A percentile compares a stretch with the other conserved stretches of the same genome.
Evolutionary conservation across 2,329 filamentous ascomycete species (phyloP).

Genomic region (Pseudogymnoascus sp.): DNA sequence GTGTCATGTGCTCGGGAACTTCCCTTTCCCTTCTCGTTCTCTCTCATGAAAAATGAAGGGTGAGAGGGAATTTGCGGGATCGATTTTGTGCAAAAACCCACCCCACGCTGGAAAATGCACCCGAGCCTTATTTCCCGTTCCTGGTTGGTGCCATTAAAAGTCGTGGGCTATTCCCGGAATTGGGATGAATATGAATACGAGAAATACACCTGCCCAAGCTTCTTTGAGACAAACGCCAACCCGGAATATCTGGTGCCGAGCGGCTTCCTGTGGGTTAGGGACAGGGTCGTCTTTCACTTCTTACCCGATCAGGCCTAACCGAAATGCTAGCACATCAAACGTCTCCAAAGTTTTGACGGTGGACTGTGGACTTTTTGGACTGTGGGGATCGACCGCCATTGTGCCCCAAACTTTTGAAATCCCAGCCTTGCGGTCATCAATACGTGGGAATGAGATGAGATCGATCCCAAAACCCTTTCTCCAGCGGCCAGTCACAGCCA

Average conservation of each 20-base stretch:
- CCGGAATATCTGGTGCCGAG: neutral
- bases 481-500: neutral
- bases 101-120: neutral
- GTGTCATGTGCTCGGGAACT: neutral
- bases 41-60: neutral
- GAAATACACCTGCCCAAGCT: neutral
- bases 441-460: slow-evolving; percentile 1
- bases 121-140: neutral
- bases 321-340: neutral
- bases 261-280: neutral
- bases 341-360: neutral
- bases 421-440: neutral
- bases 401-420: slow-evolving; percentile 8
- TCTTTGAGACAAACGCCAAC: neutral
- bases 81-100: neutral
- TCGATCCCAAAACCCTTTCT: neutral
- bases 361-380: neutral
- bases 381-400: slow-evolving; percentile 16
- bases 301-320: neutral
- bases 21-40: neutral
- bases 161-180: neutral
- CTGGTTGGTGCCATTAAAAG: neutral
- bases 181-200: slow-evolving; percentile 2
- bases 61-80: neutral
- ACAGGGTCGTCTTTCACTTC: neutral